A percentile compares a stretch with the other conserved stretches of the same genome.
Evolutionary conservation across 1,284 basidiomycete species (phyloP).

Genomic region (Heterobasidion irregulare): DNA sequence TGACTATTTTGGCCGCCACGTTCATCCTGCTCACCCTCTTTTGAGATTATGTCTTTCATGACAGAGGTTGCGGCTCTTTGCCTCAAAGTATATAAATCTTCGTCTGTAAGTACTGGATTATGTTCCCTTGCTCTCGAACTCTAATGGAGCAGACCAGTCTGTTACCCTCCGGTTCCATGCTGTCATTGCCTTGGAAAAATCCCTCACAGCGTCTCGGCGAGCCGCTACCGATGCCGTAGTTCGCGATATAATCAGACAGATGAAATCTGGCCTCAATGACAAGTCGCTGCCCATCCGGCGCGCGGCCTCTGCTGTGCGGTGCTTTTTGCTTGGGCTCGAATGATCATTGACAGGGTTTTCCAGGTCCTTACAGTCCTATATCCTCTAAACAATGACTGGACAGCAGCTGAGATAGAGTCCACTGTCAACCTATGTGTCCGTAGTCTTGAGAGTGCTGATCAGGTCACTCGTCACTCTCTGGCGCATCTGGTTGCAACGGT

Average conservation of each 20-base stretch:
- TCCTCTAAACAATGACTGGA: conserved; percentile 44
- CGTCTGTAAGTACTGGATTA: conserved; percentile 40
- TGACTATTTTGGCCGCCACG: not conserved
- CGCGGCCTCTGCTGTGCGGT: conserved; percentile 66
- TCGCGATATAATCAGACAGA: conserved; percentile 84
- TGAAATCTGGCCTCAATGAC: conserved; percentile 71
- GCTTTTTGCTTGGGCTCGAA: not conserved
- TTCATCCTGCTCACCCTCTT: conserved; percentile 4
- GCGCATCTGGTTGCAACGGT: conserved; percentile 79
- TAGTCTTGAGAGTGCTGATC: conserved; percentile 78
- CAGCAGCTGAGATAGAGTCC: conserved; percentile 66
- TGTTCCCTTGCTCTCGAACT: not conserved
- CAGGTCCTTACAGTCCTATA: conserved; percentile 65
- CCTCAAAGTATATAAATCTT: conserved; percentile 63
- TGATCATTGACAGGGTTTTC: conserved; percentile 6
- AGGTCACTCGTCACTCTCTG: conserved; percentile 74
- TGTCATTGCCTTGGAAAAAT: conserved; percentile 69
- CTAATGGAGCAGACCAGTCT: conserved; percentile 32
- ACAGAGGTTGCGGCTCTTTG: conserved; percentile 68
- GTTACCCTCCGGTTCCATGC: conserved; percentile 83
- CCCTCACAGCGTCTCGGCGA: conserved; percentile 70
- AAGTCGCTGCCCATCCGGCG: conserved; percentile 85
- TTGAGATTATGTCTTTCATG: conserved; percentile 91
- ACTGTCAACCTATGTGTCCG: conserved; percentile 66
- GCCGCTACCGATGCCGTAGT: conserved; percentile 74